Evolutionary conservation across 2,329 filamentous ascomycete genomes (phyloP).

Genomic region (Proliferodiscus dingleyae): DNA sequence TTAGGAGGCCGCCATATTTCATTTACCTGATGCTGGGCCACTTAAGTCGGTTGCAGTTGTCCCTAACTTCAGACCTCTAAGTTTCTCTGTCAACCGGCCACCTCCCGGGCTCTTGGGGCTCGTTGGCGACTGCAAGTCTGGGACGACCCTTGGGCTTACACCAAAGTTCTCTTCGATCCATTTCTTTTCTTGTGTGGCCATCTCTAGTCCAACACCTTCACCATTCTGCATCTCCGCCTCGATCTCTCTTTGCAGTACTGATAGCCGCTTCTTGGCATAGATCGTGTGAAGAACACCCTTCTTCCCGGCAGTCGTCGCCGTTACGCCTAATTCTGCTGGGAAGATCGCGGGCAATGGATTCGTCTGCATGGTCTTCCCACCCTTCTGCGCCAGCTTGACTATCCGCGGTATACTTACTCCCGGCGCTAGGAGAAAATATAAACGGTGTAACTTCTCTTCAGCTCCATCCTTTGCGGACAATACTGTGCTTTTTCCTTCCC

Average conservation of each 20-base stretch:
- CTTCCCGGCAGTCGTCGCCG: conserved; percentile 60
- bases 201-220: conserved; percentile 78
- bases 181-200: conserved; percentile 75
- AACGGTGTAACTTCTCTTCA: conserved; percentile 45
- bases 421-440: conserved; percentile 78
- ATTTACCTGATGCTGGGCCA: conserved; percentile 48
- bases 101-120: conserved; percentile 61
- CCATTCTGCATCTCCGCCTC: conserved; percentile 68
- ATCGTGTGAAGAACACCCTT: conserved; percentile 79
- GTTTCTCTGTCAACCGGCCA: conserved; percentile 69
- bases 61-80: conserved; percentile 72
- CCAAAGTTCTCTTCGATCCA: conserved; percentile 80
- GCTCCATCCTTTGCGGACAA: conserved; percentile 44
- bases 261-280: conserved; percentile 80
- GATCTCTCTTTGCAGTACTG: conserved; percentile 73
- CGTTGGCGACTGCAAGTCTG: conserved; percentile 39
- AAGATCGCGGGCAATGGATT: conserved; percentile 87
- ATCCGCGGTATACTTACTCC: conserved; percentile 66
- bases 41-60: conserved; percentile 65
- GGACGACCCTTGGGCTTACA: conserved; percentile 20
- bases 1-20: not conserved
- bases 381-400: conserved; percentile 56
- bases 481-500: conserved; percentile 74
- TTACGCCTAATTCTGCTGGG: conserved; percentile 66
- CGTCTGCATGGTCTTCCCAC: conserved; percentile 48